These are phyloP conservation scores for Diddensiella santjacobensis DNA, from an alignment of 805 yeast species.

Conservation along the genomic window DNA sequence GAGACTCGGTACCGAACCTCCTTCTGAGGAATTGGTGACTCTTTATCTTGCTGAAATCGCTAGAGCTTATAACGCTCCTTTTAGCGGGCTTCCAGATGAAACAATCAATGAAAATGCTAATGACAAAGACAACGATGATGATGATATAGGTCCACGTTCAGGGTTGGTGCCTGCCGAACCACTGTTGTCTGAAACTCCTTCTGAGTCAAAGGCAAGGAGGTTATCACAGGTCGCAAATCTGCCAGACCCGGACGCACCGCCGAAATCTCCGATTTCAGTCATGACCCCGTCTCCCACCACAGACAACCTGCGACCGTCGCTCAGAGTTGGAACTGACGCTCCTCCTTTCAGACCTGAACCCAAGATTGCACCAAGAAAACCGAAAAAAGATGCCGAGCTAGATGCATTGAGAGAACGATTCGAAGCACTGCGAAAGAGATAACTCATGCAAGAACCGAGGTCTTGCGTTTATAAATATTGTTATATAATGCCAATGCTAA, in stretches of 20 bases:
- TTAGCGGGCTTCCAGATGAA: constrained; percentile 43
- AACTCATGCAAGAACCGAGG: too few species aligned
- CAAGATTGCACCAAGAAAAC: constrained; percentile 11
- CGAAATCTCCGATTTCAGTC: constrained; percentile 31
- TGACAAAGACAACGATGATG: constrained; percentile 32
- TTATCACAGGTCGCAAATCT: constrained; percentile 19
- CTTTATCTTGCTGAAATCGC: constrained; percentile 79
- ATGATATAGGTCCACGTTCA: constrained; percentile 10
- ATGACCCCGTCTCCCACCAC: constrained; percentile 31
- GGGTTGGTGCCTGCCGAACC: constrained; percentile 2
- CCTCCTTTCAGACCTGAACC: neutral
- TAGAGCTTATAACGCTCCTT: constrained; percentile 70
- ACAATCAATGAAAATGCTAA: constrained; percentile 35
- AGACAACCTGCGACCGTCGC: constrained; percentile 32
- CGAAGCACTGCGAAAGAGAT: constrained; percentile 61
- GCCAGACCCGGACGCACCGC: constrained; percentile 22
- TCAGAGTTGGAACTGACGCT: constrained; percentile 17
- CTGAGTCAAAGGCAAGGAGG: constrained; percentile 13
- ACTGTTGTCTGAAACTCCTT: neutral
- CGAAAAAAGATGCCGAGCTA: constrained; percentile 41
- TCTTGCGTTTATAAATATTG: too few species aligned
- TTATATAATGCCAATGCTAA: too few species aligned
- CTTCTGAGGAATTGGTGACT: constrained; percentile 58
- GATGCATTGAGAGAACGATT: constrained; percentile 68
- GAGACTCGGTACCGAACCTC: constrained; percentile 65